Conservation (phyloP, 371 early-diverging fungal genomes). For the Coemansia sp. region DNA sequence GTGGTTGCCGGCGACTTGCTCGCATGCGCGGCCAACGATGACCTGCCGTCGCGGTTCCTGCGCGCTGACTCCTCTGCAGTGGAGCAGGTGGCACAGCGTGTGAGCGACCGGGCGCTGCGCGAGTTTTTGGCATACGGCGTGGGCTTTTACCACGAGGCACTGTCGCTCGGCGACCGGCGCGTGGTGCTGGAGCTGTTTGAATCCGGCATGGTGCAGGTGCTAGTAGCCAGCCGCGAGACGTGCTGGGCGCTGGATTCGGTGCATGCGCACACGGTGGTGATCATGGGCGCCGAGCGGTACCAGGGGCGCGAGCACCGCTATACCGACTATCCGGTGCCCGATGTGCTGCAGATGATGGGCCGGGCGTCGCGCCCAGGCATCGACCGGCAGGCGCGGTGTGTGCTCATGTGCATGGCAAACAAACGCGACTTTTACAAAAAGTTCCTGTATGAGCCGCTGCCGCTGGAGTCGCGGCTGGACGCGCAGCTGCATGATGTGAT, state of each 20-base stretch:
- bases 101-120: slow-evolving; percentile 72
- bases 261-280: slow-evolving; percentile 77
- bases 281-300: slow-evolving; percentile 97
- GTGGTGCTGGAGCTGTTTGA: slow-evolving; percentile 77
- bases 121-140: slow-evolving; percentile 80
- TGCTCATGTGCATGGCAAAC: slow-evolving; percentile 90
- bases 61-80: slow-evolving; percentile 65
- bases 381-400: slow-evolving; percentile 71
- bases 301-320: slow-evolving; percentile 93
- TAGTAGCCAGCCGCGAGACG: slow-evolving; percentile 87
- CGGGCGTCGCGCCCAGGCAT: slow-evolving; percentile 72
- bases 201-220: slow-evolving; percentile 79
- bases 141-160: slow-evolving; percentile 89
- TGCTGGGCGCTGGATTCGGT: slow-evolving; percentile 83
- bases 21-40: slow-evolving; percentile 76
- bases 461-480: slow-evolving; percentile 92
- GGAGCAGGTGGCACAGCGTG: slow-evolving; percentile 42
- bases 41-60: slow-evolving; percentile 68
- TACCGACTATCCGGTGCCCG: slow-evolving; percentile 90
- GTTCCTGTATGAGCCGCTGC: slow-evolving; percentile 92
- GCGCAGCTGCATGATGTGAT: slow-evolving; percentile 86
- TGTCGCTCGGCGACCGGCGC: slow-evolving; percentile 67
- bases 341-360: slow-evolving; percentile 97
- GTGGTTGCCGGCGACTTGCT: slow-evolving; percentile 74
- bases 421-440: slow-evolving; percentile 97